Evolutionary conservation across 169 alveolate genomes (phyloP), one percentile per base, ranked within the genome.

Genomic region (Eimeria necatrix): DNA sequence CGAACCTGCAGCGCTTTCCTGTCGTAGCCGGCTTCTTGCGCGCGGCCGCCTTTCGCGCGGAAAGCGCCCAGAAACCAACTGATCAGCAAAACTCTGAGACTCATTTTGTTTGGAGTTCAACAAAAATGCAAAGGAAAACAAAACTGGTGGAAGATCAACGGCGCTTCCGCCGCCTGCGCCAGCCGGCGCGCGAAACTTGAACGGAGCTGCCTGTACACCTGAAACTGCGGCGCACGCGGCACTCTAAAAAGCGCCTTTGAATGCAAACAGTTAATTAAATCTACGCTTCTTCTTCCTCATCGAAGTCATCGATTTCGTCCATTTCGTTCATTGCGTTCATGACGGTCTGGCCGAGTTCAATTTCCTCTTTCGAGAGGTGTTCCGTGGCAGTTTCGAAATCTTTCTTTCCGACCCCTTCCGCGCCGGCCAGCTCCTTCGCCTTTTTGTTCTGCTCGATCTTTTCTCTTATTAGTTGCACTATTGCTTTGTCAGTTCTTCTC

Each of bases 401-500:
- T 20, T 16, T 4, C 26, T 68, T 74, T 20, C 64, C 46, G 5
- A 10, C 76, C 18, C 26, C 20, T 4, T 83, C 26, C 3, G 22
- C 64, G 4, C 52, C 52, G 24, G 18, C 73, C 18, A 51, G n/a
- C 14, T 52, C 68, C 14, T 48, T 4, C 7, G 52, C 26, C 6
- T 7, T 94, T 71, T 83, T 94, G 73, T 78, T 90, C 52, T 96
- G 94, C 93, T 87, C 94, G 64, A 95, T 92, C 88, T 95, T 95
- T 91, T 93, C 87, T 53, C 96, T 95, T 22, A 97, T 95, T 76
- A 97, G 93, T 93, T 97, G 96, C 78, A 97, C 86, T 4, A 97
- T 96, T 26, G 98, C 97, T 64, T 76, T 78, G 93, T 97, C 98
- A 9, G 98, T 97, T 59, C 95, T 90, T 71, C 93, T 83, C 22